Conservation (phyloP, 768 basidiomycete genomes). For the Sporobolomyces pararoseus region DNA sequence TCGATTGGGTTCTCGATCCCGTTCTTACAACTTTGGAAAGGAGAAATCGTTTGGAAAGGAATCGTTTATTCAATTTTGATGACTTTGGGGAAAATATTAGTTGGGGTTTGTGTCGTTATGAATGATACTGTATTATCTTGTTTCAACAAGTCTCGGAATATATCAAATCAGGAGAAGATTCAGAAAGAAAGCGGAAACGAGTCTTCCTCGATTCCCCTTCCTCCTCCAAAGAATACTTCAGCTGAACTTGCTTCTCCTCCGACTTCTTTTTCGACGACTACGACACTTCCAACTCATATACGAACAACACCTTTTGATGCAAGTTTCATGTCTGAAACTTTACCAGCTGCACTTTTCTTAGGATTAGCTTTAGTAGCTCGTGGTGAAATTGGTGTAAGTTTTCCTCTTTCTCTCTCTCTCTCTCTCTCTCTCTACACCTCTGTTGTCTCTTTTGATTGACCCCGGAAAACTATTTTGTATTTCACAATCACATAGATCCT, state of each 20-base stretch:
- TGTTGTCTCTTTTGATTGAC: no score
- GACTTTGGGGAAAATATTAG: constrained; percentile 57
- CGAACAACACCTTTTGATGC: no score
- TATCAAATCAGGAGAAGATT: neutral
- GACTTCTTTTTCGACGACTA: no score
- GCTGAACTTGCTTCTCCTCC: neutral
- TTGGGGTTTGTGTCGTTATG: constrained; percentile 53
- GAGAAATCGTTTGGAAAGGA: constrained; percentile 57
- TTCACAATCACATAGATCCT: no score
- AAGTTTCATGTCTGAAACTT: constrained; percentile 39
- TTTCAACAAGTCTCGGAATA: no score
- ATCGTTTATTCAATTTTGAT: constrained; percentile 61
- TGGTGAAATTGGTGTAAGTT: constrained; percentile 62
- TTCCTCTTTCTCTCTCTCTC: constrained; percentile 31
- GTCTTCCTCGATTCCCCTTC: neutral
- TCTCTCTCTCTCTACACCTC: neutral
- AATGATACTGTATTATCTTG: constrained; percentile 12
- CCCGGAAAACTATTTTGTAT: neutral
- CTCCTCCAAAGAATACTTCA: neutral
- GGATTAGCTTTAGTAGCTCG: constrained; percentile 64
- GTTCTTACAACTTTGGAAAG: constrained; percentile 53
- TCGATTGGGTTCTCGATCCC: constrained; percentile 61
- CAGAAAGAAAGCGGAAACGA: neutral
- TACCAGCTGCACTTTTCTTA: constrained; percentile 52
- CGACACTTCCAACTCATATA: no score